Evolutionary conservation across 2,329 filamentous ascomycete genomes (phyloP).

Genomic region (Colletotrichum higginsianum): DNA sequence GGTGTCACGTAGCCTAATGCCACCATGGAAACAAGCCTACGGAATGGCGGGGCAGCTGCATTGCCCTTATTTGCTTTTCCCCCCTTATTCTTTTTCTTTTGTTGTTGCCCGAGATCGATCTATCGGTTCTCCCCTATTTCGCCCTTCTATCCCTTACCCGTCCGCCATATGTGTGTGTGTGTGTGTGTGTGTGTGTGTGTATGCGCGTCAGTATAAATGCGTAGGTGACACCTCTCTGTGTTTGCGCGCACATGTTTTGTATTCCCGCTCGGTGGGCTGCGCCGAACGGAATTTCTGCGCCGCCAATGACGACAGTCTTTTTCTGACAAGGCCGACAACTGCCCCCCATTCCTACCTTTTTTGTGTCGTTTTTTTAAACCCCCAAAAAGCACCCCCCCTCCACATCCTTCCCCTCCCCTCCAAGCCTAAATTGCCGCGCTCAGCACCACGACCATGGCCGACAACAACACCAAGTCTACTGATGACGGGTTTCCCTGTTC

Average conservation of each 20-base stretch:
- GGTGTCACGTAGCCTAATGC: conserved; percentile 26
- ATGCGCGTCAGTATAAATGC: no score
- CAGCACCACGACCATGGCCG: conserved; percentile 54
- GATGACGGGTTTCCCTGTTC: conserved; percentile 73
- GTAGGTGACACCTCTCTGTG: background rate
- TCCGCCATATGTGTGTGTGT: background rate
- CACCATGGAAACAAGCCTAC: conserved; percentile 33
- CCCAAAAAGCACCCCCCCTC: background rate
- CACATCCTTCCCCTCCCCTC: conserved; percentile 3
- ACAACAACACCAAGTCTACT: conserved; percentile 43
- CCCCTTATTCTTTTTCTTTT: background rate
- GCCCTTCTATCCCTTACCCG: background rate
- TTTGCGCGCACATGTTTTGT: background rate
- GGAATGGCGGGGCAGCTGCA: conserved; percentile 20
- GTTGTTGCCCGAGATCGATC: background rate
- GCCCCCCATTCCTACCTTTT: background rate
- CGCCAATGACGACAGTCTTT: conserved; percentile 28
- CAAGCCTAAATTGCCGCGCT: conserved; percentile 15
- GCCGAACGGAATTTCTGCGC: conserved; percentile 16
- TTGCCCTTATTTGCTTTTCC: background rate
- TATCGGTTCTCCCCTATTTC: background rate
- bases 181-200: no score
- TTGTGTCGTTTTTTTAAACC: no score
- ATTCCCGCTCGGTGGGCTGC: background rate
- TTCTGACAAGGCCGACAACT: background rate